Evolutionary conservation across 208 protist genomes (phyloP), one percentile per base, ranked within the genome.

Genomic region (Trypanosoma theileri): DNA sequence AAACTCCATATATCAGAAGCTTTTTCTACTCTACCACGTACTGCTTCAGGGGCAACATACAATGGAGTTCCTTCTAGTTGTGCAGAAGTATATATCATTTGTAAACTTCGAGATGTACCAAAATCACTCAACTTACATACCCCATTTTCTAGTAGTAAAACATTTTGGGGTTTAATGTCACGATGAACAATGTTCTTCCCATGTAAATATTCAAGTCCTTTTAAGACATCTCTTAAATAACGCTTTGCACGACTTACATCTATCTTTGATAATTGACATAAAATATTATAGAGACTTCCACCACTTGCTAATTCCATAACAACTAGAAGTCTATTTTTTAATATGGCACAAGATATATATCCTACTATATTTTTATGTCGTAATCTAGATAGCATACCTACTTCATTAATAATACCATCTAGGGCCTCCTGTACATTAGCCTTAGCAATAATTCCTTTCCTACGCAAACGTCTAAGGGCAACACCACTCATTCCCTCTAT

Each of bases 101-200:
- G 82, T 26, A 93, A 77, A 48, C 74, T 61, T 57, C 84, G 76
- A 10, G 71, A 81, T 40, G 89, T 88, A 45, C 93, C 93, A 61
- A 97, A 96, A 77, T 97, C 93, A 35, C 79, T 82, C 17, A 98
- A 71, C 77, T 97, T 98, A 77, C 91, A 93, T 22, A 72, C 66
- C 26, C 92, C 94, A 17, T 85, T 80, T 19, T 72, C 62, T 19
- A 71, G 78, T 28, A 98, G 76, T 8, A 98, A 77, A 24, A 97
- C 82, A 74, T 98, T 98, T 50, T 94, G 82, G 16, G 91, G 91
- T 76, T 98, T 98, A 55, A 98, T 79, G 73, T 98, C 92, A 44
- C 92, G 88, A 78, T 98, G 94, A 46, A 92, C 64, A 69, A 92
- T 89, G 48, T 85, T 79, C 59, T 83, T 70, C 12, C 79, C 54